Conservation (phyloP, 148 eudicot genomes). For the Diospyros kaki region DNA sequence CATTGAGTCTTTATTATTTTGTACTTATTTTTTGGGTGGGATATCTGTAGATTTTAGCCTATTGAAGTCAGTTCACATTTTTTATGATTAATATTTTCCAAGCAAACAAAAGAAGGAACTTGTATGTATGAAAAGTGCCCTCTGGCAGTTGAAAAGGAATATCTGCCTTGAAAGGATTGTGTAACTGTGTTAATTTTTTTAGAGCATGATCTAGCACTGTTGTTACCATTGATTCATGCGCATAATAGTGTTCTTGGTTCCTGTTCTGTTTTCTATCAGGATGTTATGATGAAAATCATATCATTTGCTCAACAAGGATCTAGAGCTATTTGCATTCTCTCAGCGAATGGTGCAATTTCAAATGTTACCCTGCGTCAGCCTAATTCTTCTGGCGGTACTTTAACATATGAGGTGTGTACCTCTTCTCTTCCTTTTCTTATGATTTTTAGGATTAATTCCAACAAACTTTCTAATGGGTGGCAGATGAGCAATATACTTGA, state of each 20-base stretch:
- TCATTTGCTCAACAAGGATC: constrained; percentile 91
- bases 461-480: background rate
- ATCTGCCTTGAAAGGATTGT: background rate
- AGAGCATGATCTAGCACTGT: too few species aligned
- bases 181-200: too few species aligned
- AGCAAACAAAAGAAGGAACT: constrained; percentile 1
- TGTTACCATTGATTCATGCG: too few species aligned
- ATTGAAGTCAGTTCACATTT: background rate
- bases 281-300: constrained; percentile 76
- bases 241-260: background rate
- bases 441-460: background rate
- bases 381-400: constrained; percentile 81
- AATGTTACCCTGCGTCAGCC: constrained; percentile 91
- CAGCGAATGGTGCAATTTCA: constrained; percentile 87
- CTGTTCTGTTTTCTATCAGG: constrained; percentile 37
- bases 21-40: too few species aligned
- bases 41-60: background rate
- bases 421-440: constrained; percentile 6
- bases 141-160: background rate
- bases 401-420: constrained; percentile 76
- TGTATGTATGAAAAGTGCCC: background rate
- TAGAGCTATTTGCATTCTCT: constrained; percentile 74
- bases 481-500: background rate
- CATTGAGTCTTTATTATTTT: too few species aligned
- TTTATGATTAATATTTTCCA: background rate